These are phyloP conservation scores for Cornus suecica DNA, from an alignment of 148 eudicot genomes.

Conservation along the genomic window DNA sequence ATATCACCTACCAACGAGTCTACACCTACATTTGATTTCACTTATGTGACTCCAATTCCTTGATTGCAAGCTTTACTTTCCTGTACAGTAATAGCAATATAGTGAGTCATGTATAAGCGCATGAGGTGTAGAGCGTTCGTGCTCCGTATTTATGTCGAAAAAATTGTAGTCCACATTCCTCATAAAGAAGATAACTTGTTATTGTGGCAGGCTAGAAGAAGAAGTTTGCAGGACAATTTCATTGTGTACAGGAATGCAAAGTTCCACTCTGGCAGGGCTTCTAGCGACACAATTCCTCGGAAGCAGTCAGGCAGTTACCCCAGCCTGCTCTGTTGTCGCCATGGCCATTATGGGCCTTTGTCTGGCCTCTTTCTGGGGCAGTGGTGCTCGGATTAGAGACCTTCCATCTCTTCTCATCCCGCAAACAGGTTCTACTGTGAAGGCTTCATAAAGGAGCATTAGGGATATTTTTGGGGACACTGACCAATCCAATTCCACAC, in stretches of 20 bases:
- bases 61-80: background rate
- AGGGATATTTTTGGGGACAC: background rate
- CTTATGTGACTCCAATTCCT: background rate
- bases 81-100: background rate
- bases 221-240: constrained; percentile 87
- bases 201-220: constrained; percentile 71
- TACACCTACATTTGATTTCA: background rate
- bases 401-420: constrained; percentile 35
- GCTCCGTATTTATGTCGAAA: background rate
- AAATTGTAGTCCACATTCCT: constrained; percentile 5
- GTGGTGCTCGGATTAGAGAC: constrained; percentile 65
- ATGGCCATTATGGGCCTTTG: constrained; percentile 98
- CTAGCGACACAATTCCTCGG: constrained; percentile 92
- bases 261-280: constrained; percentile 95
- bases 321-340: constrained; percentile 94
- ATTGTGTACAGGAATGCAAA: constrained; percentile 96
- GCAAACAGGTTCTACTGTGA: constrained; percentile 40
- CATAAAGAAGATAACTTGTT: background rate
- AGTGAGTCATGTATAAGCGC: background rate
- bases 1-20: background rate
- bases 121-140: background rate
- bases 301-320: constrained; percentile 85
- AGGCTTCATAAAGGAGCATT: constrained; percentile 26
- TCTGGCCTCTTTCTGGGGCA: constrained; percentile 96
- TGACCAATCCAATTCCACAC: background rate